A percentile compares a stretch with the other conserved stretches of the same genome.
phyloP scores from a whole-genome alignment of 495 filamentous ascomycete species.

The Chlorociboria aeruginascens region DNA sequence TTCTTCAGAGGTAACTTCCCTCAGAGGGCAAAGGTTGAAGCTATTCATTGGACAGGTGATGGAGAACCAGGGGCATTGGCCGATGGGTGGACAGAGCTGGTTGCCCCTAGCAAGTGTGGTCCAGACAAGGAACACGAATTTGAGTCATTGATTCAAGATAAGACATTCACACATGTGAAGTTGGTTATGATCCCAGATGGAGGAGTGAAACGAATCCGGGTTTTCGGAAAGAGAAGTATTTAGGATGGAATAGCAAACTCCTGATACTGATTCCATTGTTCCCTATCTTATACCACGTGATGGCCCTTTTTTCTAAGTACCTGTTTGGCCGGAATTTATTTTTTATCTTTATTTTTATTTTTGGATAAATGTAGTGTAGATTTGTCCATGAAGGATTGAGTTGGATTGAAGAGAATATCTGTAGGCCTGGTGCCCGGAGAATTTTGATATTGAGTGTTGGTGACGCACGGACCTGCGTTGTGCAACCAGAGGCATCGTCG shows the following conservation, averaged over 20 bases:
- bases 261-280: background rate
- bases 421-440: too few relatives aligned
- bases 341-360: too few relatives aligned
- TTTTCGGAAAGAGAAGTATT: conserved; percentile 52
- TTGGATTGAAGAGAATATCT: too few relatives aligned
- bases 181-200: conserved; percentile 87
- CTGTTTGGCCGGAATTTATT: too few relatives aligned
- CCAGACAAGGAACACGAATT: conserved; percentile 80
- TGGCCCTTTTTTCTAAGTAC: too few relatives aligned
- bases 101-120: conserved; percentile 53
- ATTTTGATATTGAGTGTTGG: too few relatives aligned
- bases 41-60: conserved; percentile 40
- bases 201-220: conserved; percentile 76
- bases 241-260: background rate
- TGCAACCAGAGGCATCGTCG: too few relatives aligned
- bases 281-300: background rate
- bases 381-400: too few relatives aligned
- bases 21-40: conserved; percentile 60
- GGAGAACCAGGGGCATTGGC: conserved; percentile 46
- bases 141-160: conserved; percentile 36
- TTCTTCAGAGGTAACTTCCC: conserved; percentile 90
- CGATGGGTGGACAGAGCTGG: conserved; percentile 56
- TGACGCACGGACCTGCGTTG: too few relatives aligned
- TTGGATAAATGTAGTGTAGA: too few relatives aligned
- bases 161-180: conserved; percentile 67